Percentiles rank a stretch among this genome's conserved stretches.
Conservation (phyloP, 2,329 filamentous ascomycete species). For the Beauveria bassiana region DNA sequence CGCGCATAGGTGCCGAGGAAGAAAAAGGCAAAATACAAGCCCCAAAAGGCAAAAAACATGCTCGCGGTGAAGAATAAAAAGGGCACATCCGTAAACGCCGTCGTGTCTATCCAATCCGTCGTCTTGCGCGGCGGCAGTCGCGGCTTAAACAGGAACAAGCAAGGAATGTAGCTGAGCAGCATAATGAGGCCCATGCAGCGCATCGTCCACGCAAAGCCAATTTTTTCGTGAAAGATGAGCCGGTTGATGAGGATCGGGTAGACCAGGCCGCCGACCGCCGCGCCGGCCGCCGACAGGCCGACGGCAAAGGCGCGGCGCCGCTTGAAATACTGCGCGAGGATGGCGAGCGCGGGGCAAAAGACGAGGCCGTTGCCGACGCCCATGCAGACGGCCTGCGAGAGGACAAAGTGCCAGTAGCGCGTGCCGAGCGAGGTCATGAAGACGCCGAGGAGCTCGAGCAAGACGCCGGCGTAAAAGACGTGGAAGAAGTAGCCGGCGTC, state of each 20-base stretch:
- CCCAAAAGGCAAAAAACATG: constrained; percentile 28
- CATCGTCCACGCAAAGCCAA: constrained; percentile 50
- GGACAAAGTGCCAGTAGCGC: constrained; percentile 41
- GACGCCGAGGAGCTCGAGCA: constrained; percentile 34
- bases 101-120: constrained; percentile 34
- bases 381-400: constrained; percentile 40
- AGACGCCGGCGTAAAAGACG: constrained; percentile 29
- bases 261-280: constrained; percentile 45
- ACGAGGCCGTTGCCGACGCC: constrained; percentile 47
- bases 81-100: constrained; percentile 33
- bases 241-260: constrained; percentile 40
- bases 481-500: constrained; percentile 36
- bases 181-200: constrained; percentile 40
- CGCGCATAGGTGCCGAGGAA: constrained; percentile 42
- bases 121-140: constrained; percentile 31
- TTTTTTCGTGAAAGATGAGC: constrained; percentile 32
- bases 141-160: constrained; percentile 31
- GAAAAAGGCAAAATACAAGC: constrained; percentile 37
- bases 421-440: constrained; percentile 35
- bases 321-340: constrained; percentile 56
- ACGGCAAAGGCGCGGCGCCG: constrained; percentile 47
- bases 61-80: constrained; percentile 27
- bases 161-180: constrained; percentile 30
- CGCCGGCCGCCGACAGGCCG: constrained; percentile 51
- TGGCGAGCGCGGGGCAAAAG: constrained; percentile 49